A percentile compares a stretch with the other conserved stretches of the same genome.
Conservation (phyloP, 1,284 basidiomycete species). For the Phlebopus sp. region DNA sequence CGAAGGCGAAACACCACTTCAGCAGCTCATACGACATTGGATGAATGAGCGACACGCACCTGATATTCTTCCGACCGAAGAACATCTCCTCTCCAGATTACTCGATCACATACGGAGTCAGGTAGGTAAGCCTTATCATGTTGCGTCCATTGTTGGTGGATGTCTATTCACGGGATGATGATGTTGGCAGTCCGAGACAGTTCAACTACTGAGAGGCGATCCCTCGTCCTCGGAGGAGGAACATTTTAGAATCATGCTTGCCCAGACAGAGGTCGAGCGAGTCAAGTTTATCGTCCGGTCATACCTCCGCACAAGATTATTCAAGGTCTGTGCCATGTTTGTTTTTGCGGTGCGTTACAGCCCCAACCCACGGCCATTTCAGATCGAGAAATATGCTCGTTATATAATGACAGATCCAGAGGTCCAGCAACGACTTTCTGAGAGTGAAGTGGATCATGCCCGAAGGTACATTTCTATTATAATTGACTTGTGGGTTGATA, state of each 20-base stretch:
- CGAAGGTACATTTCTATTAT: constrained; percentile 46
- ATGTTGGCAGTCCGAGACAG: constrained; percentile 50
- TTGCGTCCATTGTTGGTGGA: constrained; percentile 10
- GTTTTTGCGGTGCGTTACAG: neutral
- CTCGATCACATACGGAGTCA: constrained; percentile 85
- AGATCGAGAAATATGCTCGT: constrained; percentile 87
- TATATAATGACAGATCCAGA: constrained; percentile 69
- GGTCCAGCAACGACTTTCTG: constrained; percentile 70
- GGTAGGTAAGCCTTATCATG: constrained; percentile 52
- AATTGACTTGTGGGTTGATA: constrained; percentile 2
- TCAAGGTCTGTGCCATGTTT: constrained; percentile 59
- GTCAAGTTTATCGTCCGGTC: constrained; percentile 87
- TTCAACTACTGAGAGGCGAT: constrained; percentile 71
- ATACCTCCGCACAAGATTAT: constrained; percentile 81
- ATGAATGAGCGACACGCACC: constrained; percentile 84
- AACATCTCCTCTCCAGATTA: constrained; percentile 66
- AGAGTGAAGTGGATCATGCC: constrained; percentile 78
- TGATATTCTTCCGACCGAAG: constrained; percentile 75
- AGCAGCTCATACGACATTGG: constrained; percentile 76
- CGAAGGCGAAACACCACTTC: constrained; percentile 44
- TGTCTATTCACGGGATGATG: constrained; percentile 2
- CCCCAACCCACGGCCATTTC: neutral
- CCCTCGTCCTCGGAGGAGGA: constrained; percentile 84
- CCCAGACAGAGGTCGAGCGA: constrained; percentile 89
- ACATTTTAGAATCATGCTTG: constrained; percentile 86